Conservation (phyloP, 2,329 filamentous ascomycete genomes). For the Penicillium sp. region DNA sequence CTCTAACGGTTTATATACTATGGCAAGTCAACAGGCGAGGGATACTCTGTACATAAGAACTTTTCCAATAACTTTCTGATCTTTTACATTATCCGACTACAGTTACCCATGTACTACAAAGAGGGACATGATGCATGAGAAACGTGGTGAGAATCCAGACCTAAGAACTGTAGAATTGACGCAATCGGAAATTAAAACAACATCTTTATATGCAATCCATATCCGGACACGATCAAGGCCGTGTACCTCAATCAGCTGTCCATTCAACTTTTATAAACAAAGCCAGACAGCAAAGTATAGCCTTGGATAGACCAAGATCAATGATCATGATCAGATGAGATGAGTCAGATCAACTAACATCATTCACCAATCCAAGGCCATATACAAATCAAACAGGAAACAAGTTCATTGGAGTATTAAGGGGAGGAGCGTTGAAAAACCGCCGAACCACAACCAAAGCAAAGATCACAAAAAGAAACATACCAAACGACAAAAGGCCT, state of each 20-base stretch:
- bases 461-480: neutral
- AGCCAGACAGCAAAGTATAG: neutral
- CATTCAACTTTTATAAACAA: neutral
- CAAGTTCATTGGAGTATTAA: slow-evolving; percentile 13
- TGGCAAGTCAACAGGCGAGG: too few relatives aligned
- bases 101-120: too few relatives aligned
- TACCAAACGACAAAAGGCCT: neutral
- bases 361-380: neutral
- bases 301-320: neutral
- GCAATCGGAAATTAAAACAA: neutral
- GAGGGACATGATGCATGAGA: too few relatives aligned
- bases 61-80: too few relatives aligned
- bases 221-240: neutral
- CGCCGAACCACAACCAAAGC: neutral
- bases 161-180: neutral
- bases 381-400: slow-evolving; percentile 1
- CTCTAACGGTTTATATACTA: neutral
- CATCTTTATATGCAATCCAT: neutral
- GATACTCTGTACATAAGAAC: neutral
- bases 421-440: neutral
- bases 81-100: neutral
- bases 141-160: too few relatives aligned
- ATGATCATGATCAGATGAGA: neutral
- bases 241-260: neutral
- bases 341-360: neutral